A percentile compares a stretch with the other conserved stretches of the same genome.
Conservation (phyloP, 371 early-diverging fungal species). For the Coemansia sp. region DNA sequence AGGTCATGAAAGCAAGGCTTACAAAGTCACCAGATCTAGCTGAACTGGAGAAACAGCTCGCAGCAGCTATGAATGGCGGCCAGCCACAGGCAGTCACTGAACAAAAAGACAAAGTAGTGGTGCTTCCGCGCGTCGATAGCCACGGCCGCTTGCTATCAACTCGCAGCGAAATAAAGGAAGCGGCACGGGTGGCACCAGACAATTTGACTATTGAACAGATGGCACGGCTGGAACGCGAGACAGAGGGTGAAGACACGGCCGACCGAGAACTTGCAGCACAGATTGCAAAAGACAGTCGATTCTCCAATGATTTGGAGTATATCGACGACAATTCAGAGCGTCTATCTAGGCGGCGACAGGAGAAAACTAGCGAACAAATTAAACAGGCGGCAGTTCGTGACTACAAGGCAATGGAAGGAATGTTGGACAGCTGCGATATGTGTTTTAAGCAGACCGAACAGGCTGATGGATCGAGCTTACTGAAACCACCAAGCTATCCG, state of each 20-base stretch:
- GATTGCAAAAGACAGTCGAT: conserved; percentile 74
- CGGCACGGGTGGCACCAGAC: conserved; percentile 58
- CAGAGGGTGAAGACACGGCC: conserved; percentile 44
- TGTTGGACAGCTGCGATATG: conserved; percentile 68
- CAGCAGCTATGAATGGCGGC: conserved; percentile 49
- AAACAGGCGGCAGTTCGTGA: conserved; percentile 63
- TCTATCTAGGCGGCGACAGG: conserved; percentile 61
- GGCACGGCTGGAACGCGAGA: conserved; percentile 53
- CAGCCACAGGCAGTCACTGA: conserved; percentile 10
- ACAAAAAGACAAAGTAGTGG: conserved; percentile 32
- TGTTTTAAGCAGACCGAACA: conserved; percentile 64
- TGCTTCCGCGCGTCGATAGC: conserved; percentile 67
- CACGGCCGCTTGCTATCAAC: conserved; percentile 55
- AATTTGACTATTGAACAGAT: conserved; percentile 69
- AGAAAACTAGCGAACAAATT: conserved; percentile 64
- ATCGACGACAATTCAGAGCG: conserved; percentile 87
- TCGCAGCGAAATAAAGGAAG: conserved; percentile 47
- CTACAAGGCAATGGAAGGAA: conserved; percentile 59
- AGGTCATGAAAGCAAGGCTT: conserved; percentile 76
- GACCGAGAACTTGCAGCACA: conserved; percentile 73
- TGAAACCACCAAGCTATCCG: conserved; percentile 65
- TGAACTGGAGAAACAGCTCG: conserved; percentile 70
- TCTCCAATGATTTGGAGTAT: conserved; percentile 79
- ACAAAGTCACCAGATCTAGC: conserved; percentile 65
- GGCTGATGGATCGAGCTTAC: conserved; percentile 11